Evolutionary conservation across 192 early-diverging fungal species (phyloP), one percentile per base, ranked within the genome.

Genomic region (Backusella macrospora): DNA sequence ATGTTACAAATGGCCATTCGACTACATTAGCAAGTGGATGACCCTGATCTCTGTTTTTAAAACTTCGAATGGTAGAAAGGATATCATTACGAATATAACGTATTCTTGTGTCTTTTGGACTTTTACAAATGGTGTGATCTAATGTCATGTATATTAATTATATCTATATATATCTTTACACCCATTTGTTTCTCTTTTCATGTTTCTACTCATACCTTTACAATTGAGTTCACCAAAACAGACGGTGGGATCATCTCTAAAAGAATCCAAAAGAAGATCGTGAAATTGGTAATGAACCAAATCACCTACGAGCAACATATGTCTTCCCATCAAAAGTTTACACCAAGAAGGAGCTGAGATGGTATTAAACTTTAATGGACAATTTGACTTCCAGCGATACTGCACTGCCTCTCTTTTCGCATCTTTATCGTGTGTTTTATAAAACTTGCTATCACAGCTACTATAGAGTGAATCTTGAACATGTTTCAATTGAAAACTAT

Each of bases 151-250:
- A 29, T 48, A 5, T 65, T 8, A n/a, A 16, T 16, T 47, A 65
- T 49, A 29, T 69, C 68, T 68, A 29, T 47, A 63, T 23, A n/a
- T 16, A 9, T 65, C 3, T 37, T 65, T 65, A 38, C 34, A 13
- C 14, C 4, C 34, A 3, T 38, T 23, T n/a, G 1, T 16, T 14
- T 14, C 46, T 14, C 9, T 10, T 14, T 14, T 3, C 16, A 14
- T 10, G 46, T 29, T 10, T 62, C 9, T 49, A 10, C 21, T 64
- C n/a, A n/a, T 73, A 81, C 79, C 79, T 75, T 85, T 83, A 68
- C 86, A 89, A 42, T 80, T 77, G 12, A 82, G 37, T 63, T 87
- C 86, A 6, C 87, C 87, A 76, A 84, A 89, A 45, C 87, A 87
- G n/a, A 79, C 80, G 42, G 80, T 80, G 4, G 84, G 83, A 4